Evolutionary conservation across 805 yeast species (phyloP).

Genomic region (Schizosaccharomyces osmophilus): DNA sequence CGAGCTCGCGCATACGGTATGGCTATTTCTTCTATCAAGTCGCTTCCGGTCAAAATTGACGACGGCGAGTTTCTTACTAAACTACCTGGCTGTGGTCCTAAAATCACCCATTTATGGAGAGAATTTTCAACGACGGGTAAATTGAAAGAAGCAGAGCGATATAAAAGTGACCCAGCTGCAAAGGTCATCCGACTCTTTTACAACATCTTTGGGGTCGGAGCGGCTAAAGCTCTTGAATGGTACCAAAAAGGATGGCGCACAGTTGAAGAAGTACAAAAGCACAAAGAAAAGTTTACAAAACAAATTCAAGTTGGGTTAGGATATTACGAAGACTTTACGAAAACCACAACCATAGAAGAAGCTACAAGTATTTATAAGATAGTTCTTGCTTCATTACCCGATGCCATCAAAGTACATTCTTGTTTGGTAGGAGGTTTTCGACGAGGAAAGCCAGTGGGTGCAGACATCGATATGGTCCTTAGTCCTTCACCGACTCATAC

Average conservation of each 20-base stretch:
- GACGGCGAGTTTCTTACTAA: constrained; percentile 3
- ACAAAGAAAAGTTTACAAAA: constrained; percentile 4
- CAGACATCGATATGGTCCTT: constrained; percentile 8
- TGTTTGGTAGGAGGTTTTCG: constrained; percentile 8
- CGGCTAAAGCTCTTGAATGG: constrained; percentile 7
- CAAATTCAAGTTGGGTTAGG: constrained; percentile 6
- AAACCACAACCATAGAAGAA: constrained; percentile 5
- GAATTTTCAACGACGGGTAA: constrained; percentile 7
- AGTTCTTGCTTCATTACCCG: neutral
- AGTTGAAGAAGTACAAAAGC: constrained; percentile 6
- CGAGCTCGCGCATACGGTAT: constrained; percentile 7
- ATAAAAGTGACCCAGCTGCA: constrained; percentile 1
- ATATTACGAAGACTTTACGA: constrained; percentile 7
- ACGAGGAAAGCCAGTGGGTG: constrained; percentile 4
- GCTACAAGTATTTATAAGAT: constrained; percentile 4
- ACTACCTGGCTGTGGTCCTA: constrained; percentile 9
- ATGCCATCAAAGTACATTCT: constrained; percentile 2
- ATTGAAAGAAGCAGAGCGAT: constrained; percentile 5
- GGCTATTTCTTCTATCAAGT: constrained; percentile 7
- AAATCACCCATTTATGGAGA: constrained; percentile 5
- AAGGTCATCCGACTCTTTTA: neutral
- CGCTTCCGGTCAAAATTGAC: constrained; percentile 6
- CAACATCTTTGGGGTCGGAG: constrained; percentile 9
- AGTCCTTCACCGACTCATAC: constrained; percentile 3
- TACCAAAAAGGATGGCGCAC: constrained; percentile 6